Evolutionary conservation across 129 eudicot genomes (phyloP).

Genomic region (Lactuca sativa): DNA sequence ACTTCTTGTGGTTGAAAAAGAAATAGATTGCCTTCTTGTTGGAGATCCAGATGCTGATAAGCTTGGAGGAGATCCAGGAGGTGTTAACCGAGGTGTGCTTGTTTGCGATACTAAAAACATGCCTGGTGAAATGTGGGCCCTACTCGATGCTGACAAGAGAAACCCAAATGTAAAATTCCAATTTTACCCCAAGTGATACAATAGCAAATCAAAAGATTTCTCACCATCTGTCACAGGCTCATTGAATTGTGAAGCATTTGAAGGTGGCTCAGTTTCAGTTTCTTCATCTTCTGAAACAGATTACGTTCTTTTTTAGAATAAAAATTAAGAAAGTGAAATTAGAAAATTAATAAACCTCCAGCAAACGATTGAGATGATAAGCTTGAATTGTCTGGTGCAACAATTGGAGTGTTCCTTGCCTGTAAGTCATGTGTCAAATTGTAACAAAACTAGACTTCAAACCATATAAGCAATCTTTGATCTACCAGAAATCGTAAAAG

Average conservation of each 20-base stretch:
- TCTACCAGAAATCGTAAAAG: not conserved
- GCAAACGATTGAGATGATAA: slow-evolving; percentile 35
- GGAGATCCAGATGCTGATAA: slow-evolving; percentile 84
- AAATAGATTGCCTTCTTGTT: slow-evolving; percentile 74
- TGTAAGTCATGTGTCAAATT: slow-evolving; percentile 20
- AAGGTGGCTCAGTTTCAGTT: slow-evolving; percentile 37
- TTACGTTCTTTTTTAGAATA: not conserved
- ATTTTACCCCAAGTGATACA: not conserved
- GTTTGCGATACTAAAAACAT: slow-evolving; percentile 73
- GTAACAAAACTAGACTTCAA: not conserved
- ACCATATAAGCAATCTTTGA: slow-evolving; percentile 1
- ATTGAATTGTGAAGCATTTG: slow-evolving; percentile 48
- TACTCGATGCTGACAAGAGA: slow-evolving; percentile 34
- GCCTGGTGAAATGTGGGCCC: slow-evolving; percentile 61
- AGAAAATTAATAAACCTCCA: slow-evolving; percentile 39
- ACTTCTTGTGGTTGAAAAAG: slow-evolving; percentile 40
- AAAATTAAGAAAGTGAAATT: slow-evolving; percentile 2
- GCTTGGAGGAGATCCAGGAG: slow-evolving; percentile 89
- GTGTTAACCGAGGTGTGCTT: slow-evolving; percentile 82
- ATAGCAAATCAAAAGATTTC: not conserved
- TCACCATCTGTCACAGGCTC: slow-evolving; percentile 58
- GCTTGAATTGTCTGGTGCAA: slow-evolving; percentile 35
- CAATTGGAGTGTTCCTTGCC: slow-evolving; percentile 41
- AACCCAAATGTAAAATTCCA: not conserved
- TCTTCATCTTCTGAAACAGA: slow-evolving; percentile 50